Percentiles rank a stretch among this genome's conserved stretches.
phyloP scores from a whole-genome alignment of 1,284 basidiomycete genomes.

The Irpex sp. region DNA sequence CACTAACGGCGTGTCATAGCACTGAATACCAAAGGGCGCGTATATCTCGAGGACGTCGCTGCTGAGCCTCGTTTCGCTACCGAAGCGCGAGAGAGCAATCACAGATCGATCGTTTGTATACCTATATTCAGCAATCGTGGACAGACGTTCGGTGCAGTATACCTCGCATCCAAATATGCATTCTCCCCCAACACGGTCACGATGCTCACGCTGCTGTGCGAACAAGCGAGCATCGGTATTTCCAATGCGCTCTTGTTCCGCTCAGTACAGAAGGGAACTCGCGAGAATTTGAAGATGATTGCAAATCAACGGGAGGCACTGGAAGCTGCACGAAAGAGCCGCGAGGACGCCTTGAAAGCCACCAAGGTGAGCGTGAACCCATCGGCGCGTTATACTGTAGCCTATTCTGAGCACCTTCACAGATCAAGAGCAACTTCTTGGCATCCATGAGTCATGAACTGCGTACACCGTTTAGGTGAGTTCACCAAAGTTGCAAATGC shows the following conservation, averaged over 20 bases:
- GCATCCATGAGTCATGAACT: conserved; percentile 73
- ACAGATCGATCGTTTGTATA: conserved; percentile 59
- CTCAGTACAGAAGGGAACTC: conserved; percentile 63
- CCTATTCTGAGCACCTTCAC: not conserved
- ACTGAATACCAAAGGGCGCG: conserved; percentile 56
- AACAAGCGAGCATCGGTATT: conserved; percentile 69
- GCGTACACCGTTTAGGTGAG: conserved; percentile 64
- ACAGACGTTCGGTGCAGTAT: conserved; percentile 48
- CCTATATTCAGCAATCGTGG: conserved; percentile 69
- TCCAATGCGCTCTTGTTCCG: conserved; percentile 68
- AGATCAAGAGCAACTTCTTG: conserved; percentile 72
- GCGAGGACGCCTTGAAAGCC: conserved; percentile 65
- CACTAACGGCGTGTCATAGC: conserved; percentile 30
- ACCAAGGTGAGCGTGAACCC: conserved; percentile 42
- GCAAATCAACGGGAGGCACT: conserved; percentile 58
- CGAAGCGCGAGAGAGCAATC: conserved; percentile 52
- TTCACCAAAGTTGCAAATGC: not conserved
- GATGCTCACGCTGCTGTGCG: conserved; percentile 57
- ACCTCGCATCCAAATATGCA: conserved; percentile 54
- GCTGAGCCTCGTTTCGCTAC: conserved; percentile 60
- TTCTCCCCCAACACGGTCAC: conserved; percentile 58
- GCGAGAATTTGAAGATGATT: conserved; percentile 71
- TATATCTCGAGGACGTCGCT: conserved; percentile 54
- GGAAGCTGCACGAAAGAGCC: conserved; percentile 59
- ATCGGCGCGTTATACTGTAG: not conserved